Percentiles rank a stretch among this genome's conserved stretches.
Evolutionary conservation across 108 stramenopile genomes (phyloP).

Genomic region (Pseudonitzschia pungens): DNA sequence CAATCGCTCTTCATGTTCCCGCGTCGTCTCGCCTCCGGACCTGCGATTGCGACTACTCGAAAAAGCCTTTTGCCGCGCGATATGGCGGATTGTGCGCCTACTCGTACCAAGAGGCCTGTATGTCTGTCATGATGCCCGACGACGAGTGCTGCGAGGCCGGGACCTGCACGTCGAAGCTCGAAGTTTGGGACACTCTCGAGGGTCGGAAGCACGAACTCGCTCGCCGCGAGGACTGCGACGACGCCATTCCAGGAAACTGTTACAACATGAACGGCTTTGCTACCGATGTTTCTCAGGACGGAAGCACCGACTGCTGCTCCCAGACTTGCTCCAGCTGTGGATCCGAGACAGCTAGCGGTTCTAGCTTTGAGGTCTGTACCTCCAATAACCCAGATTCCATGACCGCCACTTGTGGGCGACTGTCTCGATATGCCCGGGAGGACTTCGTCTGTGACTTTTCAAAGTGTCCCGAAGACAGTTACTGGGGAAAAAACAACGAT

Average conservation of each 20-base stretch:
- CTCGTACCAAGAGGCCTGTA: background rate
- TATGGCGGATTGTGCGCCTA: background rate
- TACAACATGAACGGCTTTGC: constrained; percentile 6
- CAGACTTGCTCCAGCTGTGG: background rate
- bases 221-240: constrained; percentile 1
- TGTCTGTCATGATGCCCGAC: background rate
- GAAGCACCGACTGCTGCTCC: background rate
- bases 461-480: no score
- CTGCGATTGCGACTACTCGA: constrained; percentile 7
- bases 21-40: constrained; percentile 2
- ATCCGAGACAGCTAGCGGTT: no score
- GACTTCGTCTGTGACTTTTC: no score
- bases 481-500: no score
- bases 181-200: background rate
- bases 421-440: no score
- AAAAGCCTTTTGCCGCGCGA: background rate
- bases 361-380: no score
- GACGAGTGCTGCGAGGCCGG: constrained; percentile 4
- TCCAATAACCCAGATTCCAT: no score
- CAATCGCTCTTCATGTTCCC: background rate
- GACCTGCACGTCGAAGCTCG: constrained; percentile 11
- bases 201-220: background rate
- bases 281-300: background rate
- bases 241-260: constrained; percentile 1
- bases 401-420: no score